These are phyloP conservation scores for Geotrichum carabidarum DNA, from an alignment of 1,139 yeast genomes.

Conservation along the genomic window DNA sequence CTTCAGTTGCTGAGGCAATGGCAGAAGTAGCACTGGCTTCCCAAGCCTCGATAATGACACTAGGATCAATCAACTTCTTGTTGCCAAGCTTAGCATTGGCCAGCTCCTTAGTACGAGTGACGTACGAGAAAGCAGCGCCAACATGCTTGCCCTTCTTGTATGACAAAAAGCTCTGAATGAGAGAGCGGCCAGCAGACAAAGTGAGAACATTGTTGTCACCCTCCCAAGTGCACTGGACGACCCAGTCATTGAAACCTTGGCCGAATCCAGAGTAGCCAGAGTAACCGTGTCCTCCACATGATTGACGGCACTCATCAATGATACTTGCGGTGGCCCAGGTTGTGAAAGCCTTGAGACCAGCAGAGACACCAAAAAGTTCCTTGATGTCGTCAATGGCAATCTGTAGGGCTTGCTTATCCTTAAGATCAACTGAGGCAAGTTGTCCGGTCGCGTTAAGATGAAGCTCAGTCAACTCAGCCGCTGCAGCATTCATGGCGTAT, in stretches of 20 bases:
- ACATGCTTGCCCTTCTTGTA: conserved; percentile 30
- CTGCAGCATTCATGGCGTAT: conserved; percentile 69
- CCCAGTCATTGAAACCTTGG: conserved; percentile 81
- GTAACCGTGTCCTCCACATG: conserved; percentile 93
- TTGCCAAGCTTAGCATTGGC: conserved; percentile 27
- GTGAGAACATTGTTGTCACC: conserved; percentile 85
- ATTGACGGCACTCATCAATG: conserved; percentile 80
- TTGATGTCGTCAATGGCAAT: conserved; percentile 57
- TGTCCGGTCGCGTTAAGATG: conserved; percentile 46
- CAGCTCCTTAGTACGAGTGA: conserved; percentile 23
- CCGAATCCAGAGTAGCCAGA: conserved; percentile 82
- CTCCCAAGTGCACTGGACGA: conserved; percentile 93
- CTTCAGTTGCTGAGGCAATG: conserved; percentile 31
- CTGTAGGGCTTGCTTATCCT: conserved; percentile 34
- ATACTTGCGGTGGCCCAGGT: conserved; percentile 74
- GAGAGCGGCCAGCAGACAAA: conserved; percentile 60
- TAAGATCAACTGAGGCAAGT: conserved; percentile 40
- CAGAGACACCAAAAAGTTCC: conserved; percentile 73
- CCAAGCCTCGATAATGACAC: conserved; percentile 36
- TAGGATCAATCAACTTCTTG: conserved; percentile 24
- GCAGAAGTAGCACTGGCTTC: conserved; percentile 36
- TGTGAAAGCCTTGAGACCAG: conserved; percentile 76
- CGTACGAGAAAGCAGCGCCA: conserved; percentile 26
- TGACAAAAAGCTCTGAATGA: conserved; percentile 31
- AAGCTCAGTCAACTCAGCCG: conserved; percentile 53